Evolutionary conservation across 2,329 filamentous ascomycete species (phyloP), one percentile per base, ranked within the genome.

Genomic region (Ophiosphaerella herpotricha): DNA sequence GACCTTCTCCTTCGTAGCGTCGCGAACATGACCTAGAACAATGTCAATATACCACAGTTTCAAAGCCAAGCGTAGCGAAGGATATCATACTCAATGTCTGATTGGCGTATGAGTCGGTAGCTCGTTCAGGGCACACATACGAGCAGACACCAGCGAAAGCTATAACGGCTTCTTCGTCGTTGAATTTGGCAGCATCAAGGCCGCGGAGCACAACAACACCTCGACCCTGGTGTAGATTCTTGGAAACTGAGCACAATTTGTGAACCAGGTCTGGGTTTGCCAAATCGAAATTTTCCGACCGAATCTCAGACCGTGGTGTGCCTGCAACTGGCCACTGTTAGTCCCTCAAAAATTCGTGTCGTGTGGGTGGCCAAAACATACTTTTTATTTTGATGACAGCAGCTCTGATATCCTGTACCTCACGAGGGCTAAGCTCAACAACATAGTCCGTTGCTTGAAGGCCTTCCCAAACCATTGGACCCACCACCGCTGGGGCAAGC

Each of bases 51-150:
- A 23, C 21, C 7, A 13, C 11, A 13, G 7, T 5, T 13, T 26
- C 12, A 26, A 11, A 26, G 9, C 4, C 14, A 12, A 29, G 38
- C 5, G 26, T 11, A 24, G 32, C 18, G 39, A 40, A 16, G 7
- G 24, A n/a, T 23, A 29, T 35, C 58, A 55, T 54, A 67, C 64
- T 71, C 24, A 72, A 46, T 1, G 71, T 73, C 47, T 73, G 71
- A 26, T 73, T 72, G 37, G 71, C 71, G 46, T 70, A 72, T 5
- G 68, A 67, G 49, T 73, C 71, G 3, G 71, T 73, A 8, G 70
- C 71, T 40, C 71, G 63, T 29, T 61, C 46, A 11, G 63, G 50
- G 42, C 62, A 65, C 18, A 71, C 61, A 44, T 73, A 62, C 2
- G 70, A 62, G 39, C 56, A 67, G 23, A 72, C 38, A 11, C 71